Evolutionary conservation across 805 yeast genomes (phyloP).

Genomic region (Lipomyces chichibuensis): DNA sequence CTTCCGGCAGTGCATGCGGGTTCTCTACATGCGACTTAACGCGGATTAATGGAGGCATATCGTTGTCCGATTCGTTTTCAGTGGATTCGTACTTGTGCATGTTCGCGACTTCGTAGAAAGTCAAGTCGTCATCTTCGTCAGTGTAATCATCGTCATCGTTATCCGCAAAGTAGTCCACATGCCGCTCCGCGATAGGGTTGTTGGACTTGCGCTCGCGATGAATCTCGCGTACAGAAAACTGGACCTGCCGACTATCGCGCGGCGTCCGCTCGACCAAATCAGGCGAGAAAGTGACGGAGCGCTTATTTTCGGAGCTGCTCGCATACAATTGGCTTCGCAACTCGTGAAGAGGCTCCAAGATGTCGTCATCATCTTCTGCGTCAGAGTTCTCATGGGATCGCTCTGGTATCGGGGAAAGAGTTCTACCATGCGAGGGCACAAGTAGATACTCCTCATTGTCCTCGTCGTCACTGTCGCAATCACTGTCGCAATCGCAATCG

Average conservation of each 20-base stretch:
- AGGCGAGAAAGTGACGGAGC: slow-evolving; percentile 2
- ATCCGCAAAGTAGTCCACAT: neutral
- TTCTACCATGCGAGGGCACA: slow-evolving; percentile 35
- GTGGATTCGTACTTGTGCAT: slow-evolving; percentile 6
- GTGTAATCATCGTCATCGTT: slow-evolving; percentile 4
- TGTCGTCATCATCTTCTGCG: slow-evolving; percentile 36
- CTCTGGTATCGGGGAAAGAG: slow-evolving; percentile 41
- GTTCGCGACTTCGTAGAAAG: slow-evolving; percentile 17
- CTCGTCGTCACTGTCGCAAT: slow-evolving; percentile 32
- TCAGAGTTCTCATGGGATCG: slow-evolving; percentile 39
- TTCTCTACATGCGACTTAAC: slow-evolving; percentile 13
- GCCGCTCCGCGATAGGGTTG: neutral
- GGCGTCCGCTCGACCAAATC: neutral
- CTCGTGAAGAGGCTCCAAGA: slow-evolving; percentile 10
- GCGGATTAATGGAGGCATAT: slow-evolving; percentile 19
- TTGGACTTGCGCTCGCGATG: neutral
- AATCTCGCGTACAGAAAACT: neutral
- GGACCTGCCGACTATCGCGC: neutral
- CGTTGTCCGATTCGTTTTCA: slow-evolving; percentile 12
- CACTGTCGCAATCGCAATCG: slow-evolving; percentile 29
- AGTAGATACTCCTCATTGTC: slow-evolving; percentile 39
- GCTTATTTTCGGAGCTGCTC: neutral
- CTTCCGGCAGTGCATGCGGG: slow-evolving; percentile 7
- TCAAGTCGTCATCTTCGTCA: slow-evolving; percentile 5
- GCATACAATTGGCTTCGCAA: slow-evolving; percentile 11